Conservation (phyloP, 768 basidiomycete genomes). For the Sarcodon aspratus region DNA sequence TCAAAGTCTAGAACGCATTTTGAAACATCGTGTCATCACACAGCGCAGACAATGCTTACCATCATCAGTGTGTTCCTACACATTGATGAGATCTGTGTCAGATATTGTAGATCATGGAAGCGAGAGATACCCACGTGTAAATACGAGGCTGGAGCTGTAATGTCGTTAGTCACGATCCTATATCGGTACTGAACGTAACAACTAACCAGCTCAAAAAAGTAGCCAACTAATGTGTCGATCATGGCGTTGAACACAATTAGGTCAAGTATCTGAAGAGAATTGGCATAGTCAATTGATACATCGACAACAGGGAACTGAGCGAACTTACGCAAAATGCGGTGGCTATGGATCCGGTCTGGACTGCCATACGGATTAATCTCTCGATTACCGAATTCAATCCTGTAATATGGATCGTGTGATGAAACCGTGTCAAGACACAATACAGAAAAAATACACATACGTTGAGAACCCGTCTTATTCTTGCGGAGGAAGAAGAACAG, state of each 20-base stretch:
- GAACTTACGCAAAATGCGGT: constrained; percentile 19
- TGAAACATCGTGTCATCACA: not conserved
- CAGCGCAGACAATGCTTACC: not conserved
- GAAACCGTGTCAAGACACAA: not conserved
- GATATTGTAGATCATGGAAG: not conserved
- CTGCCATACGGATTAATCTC: constrained; percentile 15
- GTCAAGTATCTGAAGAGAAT: not conserved
- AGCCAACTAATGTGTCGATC: constrained; percentile 16
- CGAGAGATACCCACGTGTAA: not conserved
- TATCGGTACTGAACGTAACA: no score
- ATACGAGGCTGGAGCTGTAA: not conserved
- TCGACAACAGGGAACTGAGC: not conserved
- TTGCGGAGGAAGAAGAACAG: not conserved
- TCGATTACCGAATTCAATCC: constrained; percentile 18
- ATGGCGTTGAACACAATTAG: not conserved
- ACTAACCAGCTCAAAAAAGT: constrained; percentile 16
- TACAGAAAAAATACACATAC: not conserved
- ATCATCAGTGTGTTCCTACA: not conserved
- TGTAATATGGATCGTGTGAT: not conserved
- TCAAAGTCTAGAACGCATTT: not conserved
- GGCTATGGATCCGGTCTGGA: constrained; percentile 20
- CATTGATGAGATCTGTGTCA: not conserved
- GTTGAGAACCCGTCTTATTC: not conserved
- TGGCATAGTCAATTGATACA: not conserved
- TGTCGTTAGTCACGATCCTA: no score